phyloP scores from a whole-genome alignment of 345 rosid genomes.

The Acer campestre region DNA sequence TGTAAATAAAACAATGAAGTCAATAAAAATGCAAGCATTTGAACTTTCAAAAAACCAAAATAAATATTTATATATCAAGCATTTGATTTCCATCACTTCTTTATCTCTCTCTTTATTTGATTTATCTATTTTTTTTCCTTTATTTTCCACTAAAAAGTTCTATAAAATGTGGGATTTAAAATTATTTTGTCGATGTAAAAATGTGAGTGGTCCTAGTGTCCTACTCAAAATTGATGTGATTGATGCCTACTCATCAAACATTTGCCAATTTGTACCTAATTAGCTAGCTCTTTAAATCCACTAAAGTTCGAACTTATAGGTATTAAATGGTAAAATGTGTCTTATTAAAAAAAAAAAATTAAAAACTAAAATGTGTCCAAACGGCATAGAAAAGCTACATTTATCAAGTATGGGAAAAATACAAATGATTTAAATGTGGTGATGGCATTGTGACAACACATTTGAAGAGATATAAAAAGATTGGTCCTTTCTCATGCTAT shows the following conservation, averaged over 20 bases:
- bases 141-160: neutral
- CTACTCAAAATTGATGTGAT: neutral
- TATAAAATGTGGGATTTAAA: neutral
- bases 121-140: too few species aligned
- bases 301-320: too few species aligned
- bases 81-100: neutral
- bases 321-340: neutral
- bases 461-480: neutral
- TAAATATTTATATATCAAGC: rapidly evolving
- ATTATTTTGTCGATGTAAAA: neutral
- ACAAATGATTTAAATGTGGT: neutral
- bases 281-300: too few species aligned
- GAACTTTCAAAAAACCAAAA: too few species aligned
- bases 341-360: too few species aligned
- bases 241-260: neutral
- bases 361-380: too few species aligned
- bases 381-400: too few species aligned
- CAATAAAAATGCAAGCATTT: too few species aligned
- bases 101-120: too few species aligned
- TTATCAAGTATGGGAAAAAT: too few species aligned
- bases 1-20: too few species aligned
- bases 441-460: neutral
- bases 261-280: neutral
- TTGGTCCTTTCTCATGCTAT: neutral
- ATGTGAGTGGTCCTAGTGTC: neutral